Evolutionary conservation across 495 filamentous ascomycete species (phyloP), one percentile per base, ranked within the genome.

Genomic region (Friedmanniomyces simplex): DNA sequence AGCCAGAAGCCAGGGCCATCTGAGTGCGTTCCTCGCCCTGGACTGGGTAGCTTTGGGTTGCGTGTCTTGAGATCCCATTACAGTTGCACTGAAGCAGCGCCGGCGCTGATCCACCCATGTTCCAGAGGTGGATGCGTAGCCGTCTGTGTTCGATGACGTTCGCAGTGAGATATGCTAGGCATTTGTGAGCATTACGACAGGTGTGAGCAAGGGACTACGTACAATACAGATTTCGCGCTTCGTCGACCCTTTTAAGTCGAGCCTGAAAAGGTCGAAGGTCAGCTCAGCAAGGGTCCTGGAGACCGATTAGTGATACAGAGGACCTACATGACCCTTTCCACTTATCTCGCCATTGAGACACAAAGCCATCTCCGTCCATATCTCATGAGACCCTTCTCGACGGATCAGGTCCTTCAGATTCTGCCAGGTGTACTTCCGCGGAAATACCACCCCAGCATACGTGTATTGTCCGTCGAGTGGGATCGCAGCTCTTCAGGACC

Each of bases 401-500:
- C 62, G 57, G 12, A 61, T 28, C 4, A 57, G 42, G 43, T 64
- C 62, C 32, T 64, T 64, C 37, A 64, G 45, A 21, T 60, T 43
- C 30, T 64, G 62, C 62, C 62, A 64, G 1, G 47, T 58, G 36
- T 55, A 64, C n/a, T 52, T 1, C n/a, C 21, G 22, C 4, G 53
- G 58, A n/a, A 64, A n/a, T n/a, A n/a, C n/a, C n/a, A 37, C 16
- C 34, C 34, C 16, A 8, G 34, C 16, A 37, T 37, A 37, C 16
- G 16, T 16, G 34, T 37, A 8, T 37, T 37, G 8, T 16, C 34
- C 34, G 34, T 37, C 34, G 16, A 37, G 34, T 37, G 34, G 34
- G 34, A 37, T 37, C 16, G 34, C 8, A 16, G 16, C 34, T 8
- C 16, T 37, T 8, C 34, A 37, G 34, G 34, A 37, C 34, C 8